phyloP scores from a whole-genome alignment of 345 rosid genomes.

The Eucalyptus regnans region DNA sequence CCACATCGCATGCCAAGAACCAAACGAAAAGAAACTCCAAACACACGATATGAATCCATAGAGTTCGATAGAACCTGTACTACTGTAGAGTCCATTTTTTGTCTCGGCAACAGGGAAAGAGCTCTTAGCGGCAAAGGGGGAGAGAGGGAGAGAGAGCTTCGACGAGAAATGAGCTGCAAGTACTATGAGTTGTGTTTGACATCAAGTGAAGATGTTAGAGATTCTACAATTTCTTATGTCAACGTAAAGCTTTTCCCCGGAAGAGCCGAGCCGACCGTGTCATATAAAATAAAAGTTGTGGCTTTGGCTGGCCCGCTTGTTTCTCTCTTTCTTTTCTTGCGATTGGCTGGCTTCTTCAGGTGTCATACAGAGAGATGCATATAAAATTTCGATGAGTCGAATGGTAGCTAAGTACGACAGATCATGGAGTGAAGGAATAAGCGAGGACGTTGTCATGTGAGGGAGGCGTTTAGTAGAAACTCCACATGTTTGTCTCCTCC shows the following conservation, averaged over 20 bases:
- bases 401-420: neutral
- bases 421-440: neutral
- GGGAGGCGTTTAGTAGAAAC: neutral
- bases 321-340: neutral
- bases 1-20: neutral
- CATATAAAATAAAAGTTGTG: neutral
- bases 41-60: neutral
- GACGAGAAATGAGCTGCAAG: neutral
- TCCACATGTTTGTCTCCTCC: neutral
- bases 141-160: neutral
- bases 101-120: neutral
- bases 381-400: neutral
- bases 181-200: neutral
- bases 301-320: neutral
- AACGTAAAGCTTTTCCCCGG: neutral
- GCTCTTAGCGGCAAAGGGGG: neutral
- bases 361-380: neutral
- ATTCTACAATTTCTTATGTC: neutral
- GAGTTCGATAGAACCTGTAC: neutral
- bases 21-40: neutral
- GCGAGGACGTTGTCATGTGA: neutral
- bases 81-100: neutral
- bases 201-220: neutral
- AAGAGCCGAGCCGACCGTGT: neutral
- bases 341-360: neutral